phyloP scores from a whole-genome alignment of 345 rosid species.

The Kandelia obovata region DNA sequence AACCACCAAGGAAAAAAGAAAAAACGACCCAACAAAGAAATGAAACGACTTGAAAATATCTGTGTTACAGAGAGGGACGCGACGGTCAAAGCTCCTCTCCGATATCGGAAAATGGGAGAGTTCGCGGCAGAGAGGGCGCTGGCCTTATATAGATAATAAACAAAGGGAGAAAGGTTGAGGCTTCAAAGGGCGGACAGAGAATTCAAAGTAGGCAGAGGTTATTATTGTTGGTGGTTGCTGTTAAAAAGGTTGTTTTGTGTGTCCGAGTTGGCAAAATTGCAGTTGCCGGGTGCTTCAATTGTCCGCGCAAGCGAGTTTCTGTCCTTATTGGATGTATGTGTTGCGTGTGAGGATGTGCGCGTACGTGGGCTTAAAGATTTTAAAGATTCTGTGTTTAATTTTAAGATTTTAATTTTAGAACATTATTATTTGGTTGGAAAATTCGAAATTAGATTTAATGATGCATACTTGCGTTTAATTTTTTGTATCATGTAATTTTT shows the following conservation, averaged over 20 bases:
- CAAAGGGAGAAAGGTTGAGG: neutral
- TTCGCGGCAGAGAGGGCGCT: constrained; percentile 21
- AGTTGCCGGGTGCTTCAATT: too few species aligned
- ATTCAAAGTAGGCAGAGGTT: constrained; percentile 11
- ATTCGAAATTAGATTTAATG: too few species aligned
- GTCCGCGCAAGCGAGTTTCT: neutral
- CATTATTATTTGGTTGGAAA: too few species aligned
- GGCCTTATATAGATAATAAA: too few species aligned
- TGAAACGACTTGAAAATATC: neutral
- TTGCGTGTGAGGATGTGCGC: neutral
- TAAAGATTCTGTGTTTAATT: too few species aligned
- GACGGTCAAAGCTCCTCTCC: constrained; percentile 25
- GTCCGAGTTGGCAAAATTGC: constrained; percentile 26
- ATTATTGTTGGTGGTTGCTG: constrained; percentile 12
- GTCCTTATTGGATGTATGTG: neutral
- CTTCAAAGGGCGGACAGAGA: neutral
- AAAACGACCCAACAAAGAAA: neutral
- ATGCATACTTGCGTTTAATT: too few species aligned
- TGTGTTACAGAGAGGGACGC: neutral
- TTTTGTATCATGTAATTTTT: neutral
- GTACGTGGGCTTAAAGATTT: neutral
- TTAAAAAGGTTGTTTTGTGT: constrained; percentile 6
- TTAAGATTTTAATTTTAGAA: neutral
- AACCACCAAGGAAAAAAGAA: constrained; percentile 1
- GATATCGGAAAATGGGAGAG: constrained; percentile 34